phyloP scores from a whole-genome alignment of 2,329 filamentous ascomycete species.

The Diaporthe vexans region DNA sequence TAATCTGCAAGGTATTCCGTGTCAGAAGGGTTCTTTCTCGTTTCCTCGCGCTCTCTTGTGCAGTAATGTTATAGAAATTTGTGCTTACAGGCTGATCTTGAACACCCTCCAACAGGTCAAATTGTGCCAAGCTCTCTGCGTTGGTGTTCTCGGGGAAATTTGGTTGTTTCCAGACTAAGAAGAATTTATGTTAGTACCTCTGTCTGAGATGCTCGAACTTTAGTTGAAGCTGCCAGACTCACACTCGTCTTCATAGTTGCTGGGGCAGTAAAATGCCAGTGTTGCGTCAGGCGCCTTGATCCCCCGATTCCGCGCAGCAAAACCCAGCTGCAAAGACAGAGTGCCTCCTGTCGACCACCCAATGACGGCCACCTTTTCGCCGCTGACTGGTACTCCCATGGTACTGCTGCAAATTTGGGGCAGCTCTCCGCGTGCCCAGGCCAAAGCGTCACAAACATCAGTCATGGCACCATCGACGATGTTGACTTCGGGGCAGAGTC shows the following conservation, averaged over 20 bases:
- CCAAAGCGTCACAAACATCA: constrained; percentile 59
- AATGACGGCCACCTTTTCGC: constrained; percentile 54
- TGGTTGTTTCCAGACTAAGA: constrained; percentile 36
- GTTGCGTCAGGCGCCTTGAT: constrained; percentile 57
- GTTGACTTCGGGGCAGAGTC: constrained; percentile 62
- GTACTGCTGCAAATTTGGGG: constrained; percentile 35
- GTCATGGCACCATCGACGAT: constrained; percentile 60
- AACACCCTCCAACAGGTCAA: constrained; percentile 15
- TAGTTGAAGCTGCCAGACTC: background rate
- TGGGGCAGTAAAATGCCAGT: constrained; percentile 58
- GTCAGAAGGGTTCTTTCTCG: background rate
- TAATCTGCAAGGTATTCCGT: background rate
- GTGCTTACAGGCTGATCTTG: background rate
- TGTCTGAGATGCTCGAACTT: background rate
- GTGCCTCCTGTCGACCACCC: constrained; percentile 64
- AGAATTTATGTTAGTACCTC: background rate
- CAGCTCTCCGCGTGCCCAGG: constrained; percentile 47
- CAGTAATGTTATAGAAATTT: background rate
- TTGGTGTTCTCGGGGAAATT: constrained; percentile 8
- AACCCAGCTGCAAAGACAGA: constrained; percentile 59
- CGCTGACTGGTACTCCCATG: constrained; percentile 38
- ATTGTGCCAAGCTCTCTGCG: background rate
- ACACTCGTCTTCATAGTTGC: constrained; percentile 40
- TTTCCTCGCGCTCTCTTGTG: background rate
- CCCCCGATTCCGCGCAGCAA: constrained; percentile 49